Evolutionary conservation across 768 basidiomycete genomes (phyloP).

Genomic region (Hortiboletus campestris): DNA sequence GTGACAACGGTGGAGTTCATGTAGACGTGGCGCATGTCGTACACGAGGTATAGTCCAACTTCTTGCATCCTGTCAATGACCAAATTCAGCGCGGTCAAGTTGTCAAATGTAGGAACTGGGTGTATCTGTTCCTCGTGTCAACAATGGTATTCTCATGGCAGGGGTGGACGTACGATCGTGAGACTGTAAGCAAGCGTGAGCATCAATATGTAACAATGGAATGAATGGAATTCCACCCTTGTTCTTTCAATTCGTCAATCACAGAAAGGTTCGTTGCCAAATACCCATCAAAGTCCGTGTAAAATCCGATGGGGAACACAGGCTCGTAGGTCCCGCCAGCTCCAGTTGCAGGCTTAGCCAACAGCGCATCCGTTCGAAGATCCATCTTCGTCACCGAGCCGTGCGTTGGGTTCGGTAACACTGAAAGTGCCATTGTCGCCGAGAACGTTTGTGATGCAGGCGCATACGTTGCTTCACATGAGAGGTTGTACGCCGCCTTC

Average conservation of each 20-base stretch:
- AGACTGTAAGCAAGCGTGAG: conserved; percentile 10
- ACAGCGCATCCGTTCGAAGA: conserved; percentile 53
- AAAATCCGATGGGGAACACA: conserved; percentile 46
- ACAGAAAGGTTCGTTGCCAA: conserved; percentile 20
- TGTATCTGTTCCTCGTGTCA: conserved; percentile 48
- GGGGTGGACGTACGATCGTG: conserved; percentile 32
- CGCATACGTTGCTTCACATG: conserved; percentile 27
- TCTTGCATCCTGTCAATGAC: conserved; percentile 73
- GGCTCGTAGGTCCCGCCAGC: conserved; percentile 47
- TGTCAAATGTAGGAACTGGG: conserved; percentile 64
- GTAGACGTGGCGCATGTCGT: conserved; percentile 78
- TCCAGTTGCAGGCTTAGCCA: conserved; percentile 53
- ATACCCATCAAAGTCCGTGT: conserved; percentile 42
- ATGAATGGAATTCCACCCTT: conserved; percentile 22
- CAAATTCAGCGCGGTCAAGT: conserved; percentile 52
- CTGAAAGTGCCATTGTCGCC: conserved; percentile 44
- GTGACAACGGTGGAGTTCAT: conserved; percentile 61
- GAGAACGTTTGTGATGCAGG: conserved; percentile 44
- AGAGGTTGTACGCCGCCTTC: conserved; percentile 28
- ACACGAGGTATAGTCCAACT: conserved; percentile 71
- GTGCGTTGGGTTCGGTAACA: conserved; percentile 48
- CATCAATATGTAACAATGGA: not conserved
- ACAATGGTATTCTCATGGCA: not conserved
- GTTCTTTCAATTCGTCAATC: conserved; percentile 33
- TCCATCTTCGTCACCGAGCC: conserved; percentile 66